Evolutionary conservation across 2,329 filamentous ascomycete genomes (phyloP), one percentile per base, ranked within the genome.

Genomic region (Dendrostoma leiphaemia): DNA sequence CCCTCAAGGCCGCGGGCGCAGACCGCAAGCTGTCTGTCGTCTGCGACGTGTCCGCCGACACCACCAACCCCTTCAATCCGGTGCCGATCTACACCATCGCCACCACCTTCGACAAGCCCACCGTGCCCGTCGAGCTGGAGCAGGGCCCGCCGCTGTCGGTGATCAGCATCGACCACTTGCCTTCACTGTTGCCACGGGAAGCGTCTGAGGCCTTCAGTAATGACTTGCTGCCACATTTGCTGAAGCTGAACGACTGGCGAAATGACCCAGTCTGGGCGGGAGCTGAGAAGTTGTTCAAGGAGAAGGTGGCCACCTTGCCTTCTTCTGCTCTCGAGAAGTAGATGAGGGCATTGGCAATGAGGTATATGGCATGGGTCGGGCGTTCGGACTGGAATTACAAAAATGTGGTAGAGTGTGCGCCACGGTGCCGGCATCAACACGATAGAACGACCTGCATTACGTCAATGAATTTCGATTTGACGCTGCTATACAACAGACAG

Each of bases 21-120:
- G 79, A 79, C 63, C 86, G 93, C 68, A 88, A 85, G 66, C 81
- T 97, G 51, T 84, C 82, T 51, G 89, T 95, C 41, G 83, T 95
- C 58, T 90, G 88, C 70, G 90, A 95, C 67, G 89, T 94, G 59
- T 82, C 78, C 35, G 88, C 86, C 68, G 88, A 91, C 70, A 88
- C 85, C 44, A 90, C 83, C 31, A 90, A 87, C 72, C 83, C 84
- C 3, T 78, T 88, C 74, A 89, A 88, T 71, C 68, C 69, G 50
- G 83, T 92, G 52, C 91, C 91, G 23, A 86, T 96, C 67, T 96
- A 96, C 77, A 79, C 80, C 61, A 84, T 89, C 67, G 89, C 90
- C 71, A 96, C 89, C 45, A 94, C 91, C 21, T 97, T 97, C 68
- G 83, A 85, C 67, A 85, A 89, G 67, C 93, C 92, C n/a, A 96